phyloP scores from a whole-genome alignment of 1,284 basidiomycete genomes.

The Cryptococcus sp. region DNA sequence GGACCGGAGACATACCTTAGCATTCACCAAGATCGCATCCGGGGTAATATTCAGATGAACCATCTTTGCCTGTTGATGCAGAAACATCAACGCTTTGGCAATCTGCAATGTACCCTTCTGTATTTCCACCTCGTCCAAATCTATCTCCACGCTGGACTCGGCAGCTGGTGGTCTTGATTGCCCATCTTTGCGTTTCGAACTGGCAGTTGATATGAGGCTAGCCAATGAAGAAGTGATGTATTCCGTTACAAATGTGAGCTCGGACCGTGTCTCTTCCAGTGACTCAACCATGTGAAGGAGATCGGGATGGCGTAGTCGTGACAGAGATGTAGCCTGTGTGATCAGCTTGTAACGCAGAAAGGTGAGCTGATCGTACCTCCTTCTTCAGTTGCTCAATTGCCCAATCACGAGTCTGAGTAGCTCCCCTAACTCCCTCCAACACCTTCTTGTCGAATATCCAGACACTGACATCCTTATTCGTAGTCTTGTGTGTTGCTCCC shows the following conservation, averaged over 20 bases:
- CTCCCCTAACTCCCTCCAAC: constrained; percentile 66
- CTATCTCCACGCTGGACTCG: constrained; percentile 78
- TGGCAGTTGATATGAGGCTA: constrained; percentile 55
- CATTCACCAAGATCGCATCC: constrained; percentile 78
- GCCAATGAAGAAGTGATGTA: constrained; percentile 62
- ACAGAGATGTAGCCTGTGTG: constrained; percentile 77
- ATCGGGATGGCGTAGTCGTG: constrained; percentile 85
- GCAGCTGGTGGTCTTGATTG: constrained; percentile 37
- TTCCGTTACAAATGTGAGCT: constrained; percentile 91
- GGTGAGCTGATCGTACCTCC: constrained; percentile 59
- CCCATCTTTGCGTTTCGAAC: constrained; percentile 46
- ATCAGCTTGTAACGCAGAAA: neutral
- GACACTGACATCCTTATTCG: constrained; percentile 77
- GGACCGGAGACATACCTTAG: constrained; percentile 55
- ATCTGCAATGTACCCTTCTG: constrained; percentile 94
- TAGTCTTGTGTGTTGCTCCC: constrained; percentile 77
- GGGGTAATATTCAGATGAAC: constrained; percentile 89
- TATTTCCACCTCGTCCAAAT: constrained; percentile 60
- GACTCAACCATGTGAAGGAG: constrained; percentile 98
- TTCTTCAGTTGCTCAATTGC: constrained; percentile 77
- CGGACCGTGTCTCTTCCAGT: constrained; percentile 82
- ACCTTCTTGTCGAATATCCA: constrained; percentile 84
- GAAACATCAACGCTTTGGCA: constrained; percentile 86
- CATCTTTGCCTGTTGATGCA: constrained; percentile 84
- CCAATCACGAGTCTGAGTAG: constrained; percentile 57